A percentile compares a stretch with the other conserved stretches of the same genome.
Evolutionary conservation across 2,329 filamentous ascomycete species (phyloP).

Genomic region (Fusarium piperis): DNA sequence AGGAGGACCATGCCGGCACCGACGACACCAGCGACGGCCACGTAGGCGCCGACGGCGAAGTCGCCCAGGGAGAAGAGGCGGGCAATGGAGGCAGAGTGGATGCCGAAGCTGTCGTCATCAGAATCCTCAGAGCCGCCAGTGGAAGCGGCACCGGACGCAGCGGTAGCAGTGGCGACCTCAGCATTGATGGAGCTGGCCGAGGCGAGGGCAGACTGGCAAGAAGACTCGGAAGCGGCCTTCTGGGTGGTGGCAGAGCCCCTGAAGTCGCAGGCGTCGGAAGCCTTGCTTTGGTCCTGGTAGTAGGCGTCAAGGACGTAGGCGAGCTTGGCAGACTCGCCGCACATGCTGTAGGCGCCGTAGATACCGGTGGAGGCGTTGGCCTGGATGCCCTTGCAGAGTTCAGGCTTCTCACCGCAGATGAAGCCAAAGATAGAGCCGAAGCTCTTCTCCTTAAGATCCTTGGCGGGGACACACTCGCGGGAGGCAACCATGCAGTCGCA

Average conservation of each 20-base stretch:
- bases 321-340: constrained; percentile 74
- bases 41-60: constrained; percentile 60
- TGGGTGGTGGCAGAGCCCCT: constrained; percentile 70
- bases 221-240: constrained; percentile 56
- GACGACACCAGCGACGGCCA: constrained; percentile 60
- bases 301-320: constrained; percentile 79
- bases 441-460: constrained; percentile 64
- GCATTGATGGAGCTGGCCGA: constrained; percentile 69
- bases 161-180: constrained; percentile 58
- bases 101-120: constrained; percentile 49
- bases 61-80: constrained; percentile 58
- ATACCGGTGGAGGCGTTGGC: constrained; percentile 72
- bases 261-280: constrained; percentile 74
- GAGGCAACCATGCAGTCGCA: constrained; percentile 87
- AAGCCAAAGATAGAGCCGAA: constrained; percentile 77
- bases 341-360: constrained; percentile 85
- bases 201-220: constrained; percentile 68
- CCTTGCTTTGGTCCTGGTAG: constrained; percentile 67
- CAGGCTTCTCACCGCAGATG: constrained; percentile 70
- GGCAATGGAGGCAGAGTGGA: constrained; percentile 49
- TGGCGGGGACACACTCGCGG: constrained; percentile 74
- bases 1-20: constrained; percentile 65
- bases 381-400: constrained; percentile 73
- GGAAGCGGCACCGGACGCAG: constrained; percentile 44
- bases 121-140: constrained; percentile 35